Percentiles rank a stretch among this genome's conserved stretches.
Evolutionary conservation across 768 basidiomycete species (phyloP).

Genomic region (Gymnopilus dilepis): DNA sequence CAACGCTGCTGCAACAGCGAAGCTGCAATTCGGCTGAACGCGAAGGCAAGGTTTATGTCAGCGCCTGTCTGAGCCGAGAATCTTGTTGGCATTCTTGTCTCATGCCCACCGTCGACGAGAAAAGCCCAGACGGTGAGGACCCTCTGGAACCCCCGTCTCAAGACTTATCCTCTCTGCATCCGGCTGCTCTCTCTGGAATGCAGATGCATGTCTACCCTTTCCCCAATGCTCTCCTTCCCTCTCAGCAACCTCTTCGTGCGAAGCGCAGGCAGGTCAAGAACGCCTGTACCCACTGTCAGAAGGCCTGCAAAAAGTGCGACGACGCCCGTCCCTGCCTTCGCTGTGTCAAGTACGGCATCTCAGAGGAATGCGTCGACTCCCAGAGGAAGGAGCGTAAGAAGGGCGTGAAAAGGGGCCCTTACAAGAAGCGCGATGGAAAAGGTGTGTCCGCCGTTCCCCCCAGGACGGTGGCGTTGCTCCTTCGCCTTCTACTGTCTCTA

Average conservation of each 20-base stretch:
- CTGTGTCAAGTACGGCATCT: constrained; percentile 89
- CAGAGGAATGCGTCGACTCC: constrained; percentile 88
- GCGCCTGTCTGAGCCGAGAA: constrained; percentile 25
- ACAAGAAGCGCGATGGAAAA: constrained; percentile 96
- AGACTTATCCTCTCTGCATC: constrained; percentile 32
- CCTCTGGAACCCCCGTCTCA: constrained; percentile 41
- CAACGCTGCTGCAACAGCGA: constrained; percentile 16
- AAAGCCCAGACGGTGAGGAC: constrained; percentile 38
- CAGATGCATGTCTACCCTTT: constrained; percentile 78
- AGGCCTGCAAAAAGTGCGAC: constrained; percentile 92
- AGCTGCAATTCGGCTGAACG: constrained; percentile 25
- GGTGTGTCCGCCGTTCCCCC: constrained; percentile 51
- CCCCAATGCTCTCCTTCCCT: constrained; percentile 49
- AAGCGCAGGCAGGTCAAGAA: constrained; percentile 92
- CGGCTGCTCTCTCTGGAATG: constrained; percentile 56
- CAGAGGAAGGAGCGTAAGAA: constrained; percentile 92
- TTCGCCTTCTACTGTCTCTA: constrained; percentile 38
- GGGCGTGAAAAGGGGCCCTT: constrained; percentile 85
- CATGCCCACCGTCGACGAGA: constrained; percentile 41
- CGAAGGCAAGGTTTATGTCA: constrained; percentile 25
- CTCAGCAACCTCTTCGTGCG: constrained; percentile 54
- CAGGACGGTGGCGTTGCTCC: constrained; percentile 7
- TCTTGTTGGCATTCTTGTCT: constrained; percentile 25
- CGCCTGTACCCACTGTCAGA: constrained; percentile 89
- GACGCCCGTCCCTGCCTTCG: constrained; percentile 91